Evolutionary conservation across 257 asterid genomes (phyloP), one percentile per base, ranked within the genome.

Genomic region (Gentiana straminea): DNA sequence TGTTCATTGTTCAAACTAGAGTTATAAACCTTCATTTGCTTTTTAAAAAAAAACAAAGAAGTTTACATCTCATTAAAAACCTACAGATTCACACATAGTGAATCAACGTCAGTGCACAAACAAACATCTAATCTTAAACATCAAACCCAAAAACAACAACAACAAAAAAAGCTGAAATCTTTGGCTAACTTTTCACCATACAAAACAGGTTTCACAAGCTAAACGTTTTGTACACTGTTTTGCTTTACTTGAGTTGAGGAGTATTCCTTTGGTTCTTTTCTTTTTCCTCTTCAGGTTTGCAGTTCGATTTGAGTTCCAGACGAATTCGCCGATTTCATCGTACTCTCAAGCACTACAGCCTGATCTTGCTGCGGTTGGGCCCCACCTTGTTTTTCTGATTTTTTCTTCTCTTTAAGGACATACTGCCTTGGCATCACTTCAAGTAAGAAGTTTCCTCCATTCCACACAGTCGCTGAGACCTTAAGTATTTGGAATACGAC

Each of bases 351-450:
- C 8, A 58, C 59, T 44, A 8, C 46, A 4, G 45, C 8, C 35
- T 59, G 57, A 38, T 53, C 65, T 59, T 44, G 38, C 61, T 8
- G 61, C 52, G 65, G 34, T 66, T 70, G 81, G 1, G 57, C 58
- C 1, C 73, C 78, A 2, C 73, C 78, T 48, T 75, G 73, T 81
- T 70, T 67, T 72, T 83, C 86, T 49, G 82, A 66, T 65, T 81
- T 91, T 74, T 84, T 84, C 69, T 79, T 84, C 84, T 91, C 93
- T 69, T 82, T 87, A 58, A 76, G 81, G 37, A 87, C 75, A 44
- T 85, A 94, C 51, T 87, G 98, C 39, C 90, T 83, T 0, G 99
- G 99, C 97, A 92, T 88, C 64, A 92, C 99, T 69, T 92, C 99
- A 2, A 88, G 78, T 52, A 92, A 61, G 60, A 92, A 92, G 81